Base-by-base conservation (phyloP, 805 yeast species). In the Nakazawaea molendinolei region DNA sequence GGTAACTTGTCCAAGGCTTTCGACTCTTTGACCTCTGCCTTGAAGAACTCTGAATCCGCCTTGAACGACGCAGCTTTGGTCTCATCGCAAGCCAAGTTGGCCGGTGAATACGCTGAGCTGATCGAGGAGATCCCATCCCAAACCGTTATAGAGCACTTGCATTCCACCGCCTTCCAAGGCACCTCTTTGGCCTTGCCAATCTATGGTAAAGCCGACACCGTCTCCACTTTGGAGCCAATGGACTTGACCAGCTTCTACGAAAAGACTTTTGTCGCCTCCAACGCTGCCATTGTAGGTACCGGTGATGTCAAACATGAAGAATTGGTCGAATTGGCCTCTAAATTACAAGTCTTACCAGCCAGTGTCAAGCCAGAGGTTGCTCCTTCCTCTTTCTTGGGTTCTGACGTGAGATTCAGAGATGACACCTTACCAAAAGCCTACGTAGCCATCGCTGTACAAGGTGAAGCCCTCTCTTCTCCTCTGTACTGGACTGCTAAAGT, bases 321-420 rank as follows among this genome's bases (percentile, higher is more conserved):
- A 40, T 66, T 84, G 45, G 85, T 79, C 43, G 77, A 76, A 42
- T 69, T 79, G 38, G 75, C 83, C 42, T 79, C 78, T 53, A 57
- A 68, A 42, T 49, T 68, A 41, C 47, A 62, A 32, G 49, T 79
- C 22, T n/a, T n/a, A n/a, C 63, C 74, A 37, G 60, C 69, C 34
- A 86, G 83, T 46, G 56, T 71, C 39, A 65, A 63, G 35, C 65
- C 68, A 47, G 57, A 62, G 18, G 53, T 52, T 36, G 68, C 69
- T 47, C 65, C 74, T 38, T 74, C 84, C 43, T 57, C 76, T 38
- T 84, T 83, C 74, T 71, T 84, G 58, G 95, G 95, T 58, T 82
- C 92, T 31, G 94, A 84, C 58, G 79, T 82, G 47, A 78, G 89
- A 74, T 65, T 82, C 67, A 80, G 95, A 76, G 95, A 84, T 56